A percentile compares a stretch with the other conserved stretches of the same genome.
These are phyloP conservation scores for Neofusicoccum cordaticola DNA, from an alignment of 2,329 filamentous ascomycete species.

Conservation along the genomic window DNA sequence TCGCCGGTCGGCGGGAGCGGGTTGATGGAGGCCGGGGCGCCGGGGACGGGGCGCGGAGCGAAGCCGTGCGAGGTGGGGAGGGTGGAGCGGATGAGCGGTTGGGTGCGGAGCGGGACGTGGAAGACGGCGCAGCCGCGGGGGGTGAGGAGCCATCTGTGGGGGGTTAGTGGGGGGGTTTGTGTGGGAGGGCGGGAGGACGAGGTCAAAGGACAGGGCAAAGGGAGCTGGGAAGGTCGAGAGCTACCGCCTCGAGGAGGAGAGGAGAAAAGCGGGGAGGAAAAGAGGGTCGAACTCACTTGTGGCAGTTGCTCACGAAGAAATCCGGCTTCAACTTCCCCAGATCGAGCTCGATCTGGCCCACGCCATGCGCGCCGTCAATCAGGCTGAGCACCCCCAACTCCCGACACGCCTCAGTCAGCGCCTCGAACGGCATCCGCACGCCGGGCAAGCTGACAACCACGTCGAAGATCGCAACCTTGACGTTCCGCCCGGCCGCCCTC, in stretches of 20 bases:
- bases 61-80: conserved; percentile 82
- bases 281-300: conserved; percentile 54
- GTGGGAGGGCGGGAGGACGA: neutral
- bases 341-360: conserved; percentile 75
- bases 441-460: conserved; percentile 77
- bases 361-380: conserved; percentile 80
- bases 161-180: neutral
- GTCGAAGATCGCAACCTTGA: conserved; percentile 73
- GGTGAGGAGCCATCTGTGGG: conserved; percentile 68
- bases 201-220: too few relatives aligned
- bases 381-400: conserved; percentile 67
- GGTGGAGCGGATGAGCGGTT: conserved; percentile 69
- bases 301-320: conserved; percentile 82
- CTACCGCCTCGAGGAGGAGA: neutral
- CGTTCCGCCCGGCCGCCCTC: conserved; percentile 56
- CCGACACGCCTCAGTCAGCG: conserved; percentile 61
- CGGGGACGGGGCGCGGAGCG: conserved; percentile 41
- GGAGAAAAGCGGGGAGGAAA: neutral
- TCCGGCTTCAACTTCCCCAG: conserved; percentile 68
- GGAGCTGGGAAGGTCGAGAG: neutral
- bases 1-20: conserved; percentile 50
- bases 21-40: conserved; percentile 26
- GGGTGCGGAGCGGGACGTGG: conserved; percentile 74
- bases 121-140: conserved; percentile 79
- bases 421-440: conserved; percentile 74